Evolutionary conservation across 2,329 filamentous ascomycete species (phyloP), one percentile per base, ranked within the genome.

Genomic region (Torrubiellomyces zombiae): DNA sequence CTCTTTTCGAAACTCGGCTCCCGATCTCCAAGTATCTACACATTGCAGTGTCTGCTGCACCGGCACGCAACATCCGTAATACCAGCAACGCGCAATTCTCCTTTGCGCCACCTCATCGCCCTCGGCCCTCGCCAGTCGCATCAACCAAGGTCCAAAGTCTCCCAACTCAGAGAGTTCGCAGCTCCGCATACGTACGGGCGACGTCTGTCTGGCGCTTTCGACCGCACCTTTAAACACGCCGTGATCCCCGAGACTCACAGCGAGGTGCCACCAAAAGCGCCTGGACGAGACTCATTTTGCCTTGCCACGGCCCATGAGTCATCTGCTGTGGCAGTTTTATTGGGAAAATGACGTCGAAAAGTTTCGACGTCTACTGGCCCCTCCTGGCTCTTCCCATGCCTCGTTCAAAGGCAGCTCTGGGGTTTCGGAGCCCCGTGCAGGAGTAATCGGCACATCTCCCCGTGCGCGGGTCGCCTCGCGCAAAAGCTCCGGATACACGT

Each of bases 281-380:
- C 47, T 48, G 47, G 51, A 51, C 52, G 21, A 20, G 21, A 26
- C 15, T 9, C 23, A n/a, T 20, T 9, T 15, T 21, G 14, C 27
- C 18, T 38, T 32, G 43, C 40, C 30, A 38, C 36, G 36, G 43
- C 49, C 71, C 72, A 89, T 95, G 86, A 95, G 81, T 75, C 77
- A 83, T 62, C 70, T 78, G 69, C 73, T 98, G 53, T 94, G 86
- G 86, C 85, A 83, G 67, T 81, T 71, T 52, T 95, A 86, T 53
- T 77, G 91, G 63, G 78, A 94, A 72, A 80, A 94, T 67, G 83
- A 98, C 72, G 78, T 93, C 72, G 85, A 92, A 51, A 73, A 62
- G 48, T 95, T 98, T 67, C 77, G 79, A 59, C 77, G 76, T 60
- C 69, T 91, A 48, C 67, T 98, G 67, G 75, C 75, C 46, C 71